These are phyloP conservation scores for Tripidium arundinaceum DNA, from an alignment of 202 grass and related monocot species.

Conservation along the genomic window DNA sequence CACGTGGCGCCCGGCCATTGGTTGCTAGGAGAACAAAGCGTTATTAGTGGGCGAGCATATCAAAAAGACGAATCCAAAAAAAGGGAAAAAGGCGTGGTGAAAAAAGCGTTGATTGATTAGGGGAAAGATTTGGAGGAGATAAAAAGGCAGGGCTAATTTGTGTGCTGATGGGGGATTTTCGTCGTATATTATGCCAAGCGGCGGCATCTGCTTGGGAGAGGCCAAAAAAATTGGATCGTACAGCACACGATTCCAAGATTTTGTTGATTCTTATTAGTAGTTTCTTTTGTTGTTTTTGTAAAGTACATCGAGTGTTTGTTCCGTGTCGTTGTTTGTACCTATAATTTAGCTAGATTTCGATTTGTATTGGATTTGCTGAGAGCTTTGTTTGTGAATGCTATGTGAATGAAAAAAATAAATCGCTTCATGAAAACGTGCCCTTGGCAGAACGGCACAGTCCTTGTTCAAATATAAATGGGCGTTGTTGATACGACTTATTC, in stretches of 20 bases:
- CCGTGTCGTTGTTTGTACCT: neutral
- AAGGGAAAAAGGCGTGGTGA: neutral
- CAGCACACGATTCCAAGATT: constrained; percentile 33
- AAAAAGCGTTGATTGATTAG: constrained; percentile 1
- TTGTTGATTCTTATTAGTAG: constrained; percentile 18
- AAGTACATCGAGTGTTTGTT: constrained; percentile 3
- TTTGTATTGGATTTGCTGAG: neutral
- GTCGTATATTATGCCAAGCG: constrained; percentile 17
- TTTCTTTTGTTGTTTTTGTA: constrained; percentile 35
- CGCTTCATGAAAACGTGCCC: neutral
- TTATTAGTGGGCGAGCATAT: constrained; percentile 27
- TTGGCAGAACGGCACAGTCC: neutral
- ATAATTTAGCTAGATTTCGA: neutral
- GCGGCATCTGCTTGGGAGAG: neutral
- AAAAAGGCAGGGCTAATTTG: constrained; percentile 18
- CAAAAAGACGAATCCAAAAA: constrained; percentile 17
- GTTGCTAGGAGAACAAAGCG: constrained; percentile 28
- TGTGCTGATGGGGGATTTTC: constrained; percentile 27
- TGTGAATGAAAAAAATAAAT: neutral
- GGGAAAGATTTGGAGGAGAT: constrained; percentile 9
- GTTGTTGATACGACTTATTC: constrained; percentile 22
- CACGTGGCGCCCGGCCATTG: constrained; percentile 28
- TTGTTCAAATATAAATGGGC: neutral
- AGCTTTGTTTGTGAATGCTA: neutral
- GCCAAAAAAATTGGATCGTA: neutral